A percentile compares a stretch with the other conserved stretches of the same genome.
phyloP scores from a whole-genome alignment of 371 early-diverging fungal genomes.

The Saksenaea vasiformis region DNA sequence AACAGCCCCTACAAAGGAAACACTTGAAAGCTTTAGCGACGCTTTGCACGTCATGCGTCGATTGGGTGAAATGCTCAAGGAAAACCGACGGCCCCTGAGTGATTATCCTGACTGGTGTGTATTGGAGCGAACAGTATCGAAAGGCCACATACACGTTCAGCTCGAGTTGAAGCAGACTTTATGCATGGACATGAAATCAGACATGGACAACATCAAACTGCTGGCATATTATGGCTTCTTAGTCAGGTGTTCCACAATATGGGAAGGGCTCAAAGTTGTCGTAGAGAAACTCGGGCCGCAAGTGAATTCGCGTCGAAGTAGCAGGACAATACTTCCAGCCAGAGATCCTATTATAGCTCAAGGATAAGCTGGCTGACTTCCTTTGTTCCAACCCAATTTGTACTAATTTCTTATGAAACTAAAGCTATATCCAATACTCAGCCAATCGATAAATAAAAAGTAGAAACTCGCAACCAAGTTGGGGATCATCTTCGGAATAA shows the following conservation, averaged over 20 bases:
- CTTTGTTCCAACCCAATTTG: too few relatives aligned
- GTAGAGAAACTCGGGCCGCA: constrained; percentile 17
- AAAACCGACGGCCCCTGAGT: constrained; percentile 10
- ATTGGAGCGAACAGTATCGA: constrained; percentile 5
- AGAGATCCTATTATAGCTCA: neutral
- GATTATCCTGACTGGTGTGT: constrained; percentile 18
- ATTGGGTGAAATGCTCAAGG: constrained; percentile 18
- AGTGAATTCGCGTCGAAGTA: neutral
- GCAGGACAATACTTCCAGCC: neutral
- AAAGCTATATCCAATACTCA: too few relatives aligned
- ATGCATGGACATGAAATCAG: neutral
- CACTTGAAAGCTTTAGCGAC: constrained; percentile 19
- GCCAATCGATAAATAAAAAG: too few relatives aligned
- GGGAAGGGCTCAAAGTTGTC: constrained; percentile 18
- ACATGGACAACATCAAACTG: constrained; percentile 15
- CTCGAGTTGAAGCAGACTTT: constrained; percentile 13
- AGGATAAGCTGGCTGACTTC: neutral
- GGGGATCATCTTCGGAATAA: too few relatives aligned
- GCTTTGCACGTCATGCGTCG: constrained; percentile 20
- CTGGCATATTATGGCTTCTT: constrained; percentile 25
- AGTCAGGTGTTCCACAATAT: constrained; percentile 20
- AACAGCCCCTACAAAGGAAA: constrained; percentile 8
- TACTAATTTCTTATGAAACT: too few relatives aligned
- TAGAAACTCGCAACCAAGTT: too few relatives aligned
- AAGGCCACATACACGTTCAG: constrained; percentile 12